Conservation (phyloP, 106 monocot species). For the Allium fistulosum region DNA sequence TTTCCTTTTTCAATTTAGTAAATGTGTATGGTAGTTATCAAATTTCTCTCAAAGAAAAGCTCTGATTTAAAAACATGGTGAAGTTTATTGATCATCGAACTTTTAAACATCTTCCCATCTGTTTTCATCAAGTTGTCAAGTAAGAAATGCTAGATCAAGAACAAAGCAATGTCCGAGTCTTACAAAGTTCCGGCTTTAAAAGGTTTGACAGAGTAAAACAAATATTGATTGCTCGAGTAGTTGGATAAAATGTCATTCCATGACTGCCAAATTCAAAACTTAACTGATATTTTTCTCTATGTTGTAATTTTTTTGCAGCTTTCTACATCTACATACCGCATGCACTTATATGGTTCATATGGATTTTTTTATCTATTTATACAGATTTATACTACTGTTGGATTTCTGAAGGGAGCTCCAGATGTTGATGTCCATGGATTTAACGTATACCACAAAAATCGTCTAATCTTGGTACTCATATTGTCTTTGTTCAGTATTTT, state of each 20-base stretch:
- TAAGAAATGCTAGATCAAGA: too few relatives aligned
- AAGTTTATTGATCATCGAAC: too few relatives aligned
- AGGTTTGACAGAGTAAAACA: too few relatives aligned
- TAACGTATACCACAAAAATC: conserved; percentile 86
- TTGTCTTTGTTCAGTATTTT: not conserved
- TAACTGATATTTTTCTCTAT: not conserved
- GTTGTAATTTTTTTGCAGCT: not conserved
- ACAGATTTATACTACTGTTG: conserved; percentile 46
- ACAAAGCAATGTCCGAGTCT: too few relatives aligned
- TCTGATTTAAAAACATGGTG: too few relatives aligned
- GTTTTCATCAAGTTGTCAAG: too few relatives aligned
- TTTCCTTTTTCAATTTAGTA: too few relatives aligned
- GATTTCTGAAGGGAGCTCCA: conserved; percentile 69
- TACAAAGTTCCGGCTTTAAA: too few relatives aligned
- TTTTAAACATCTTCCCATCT: too few relatives aligned
- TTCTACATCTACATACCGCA: not conserved
- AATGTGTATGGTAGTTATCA: too few relatives aligned
- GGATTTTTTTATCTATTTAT: not conserved
- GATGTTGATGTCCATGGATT: conserved; percentile 68
- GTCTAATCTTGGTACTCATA: conserved; percentile 64
- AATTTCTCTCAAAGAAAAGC: too few relatives aligned
- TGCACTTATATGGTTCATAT: not conserved
- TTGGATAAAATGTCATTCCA: not conserved
- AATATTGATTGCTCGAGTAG: not conserved
- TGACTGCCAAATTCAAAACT: not conserved